Base-by-base conservation (phyloP, 2,329 filamentous ascomycete species). In the Pseudogymnoascus sp. region DNA sequence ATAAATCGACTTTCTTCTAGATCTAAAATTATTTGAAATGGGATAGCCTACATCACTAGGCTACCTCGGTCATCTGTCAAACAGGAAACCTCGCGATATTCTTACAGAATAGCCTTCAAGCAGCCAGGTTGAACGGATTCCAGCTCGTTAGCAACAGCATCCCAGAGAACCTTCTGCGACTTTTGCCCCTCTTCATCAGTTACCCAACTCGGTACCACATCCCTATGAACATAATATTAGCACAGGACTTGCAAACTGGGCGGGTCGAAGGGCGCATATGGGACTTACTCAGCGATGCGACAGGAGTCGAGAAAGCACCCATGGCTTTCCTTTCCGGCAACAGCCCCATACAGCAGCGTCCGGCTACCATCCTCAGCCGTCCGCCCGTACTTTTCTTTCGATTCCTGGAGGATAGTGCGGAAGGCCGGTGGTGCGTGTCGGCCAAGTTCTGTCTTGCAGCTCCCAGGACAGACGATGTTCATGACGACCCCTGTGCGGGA, bases 281-380 rank as follows among this genome's bases (percentile, higher is more conserved):
- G 14, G 28, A 62, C 68, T 60, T 37, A 68, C 65, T 68, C 67
- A 25, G 48, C 63, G 34, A 68, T 36, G 21, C 67, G 63, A 34
- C 69, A 68, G 43, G 65, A 62, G 36, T 62, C 45, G 45, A 70
- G 51, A 62, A 66, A 69, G 19, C 60, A 5, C 13, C 72, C 73
- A 64, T 75, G 74, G 6, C 68, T 71, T 28, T 73, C 70, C 11
- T 67, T 62, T 6, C 70, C 73, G 2, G 64, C 73, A 21, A 68
- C 67, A 13, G 69, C 68, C n/a, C 66, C 74, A 68, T 71, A 65
- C 8, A 75, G 61, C 19, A 76, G 63, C 1, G 73, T 75, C 5
- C 74, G 67, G 25, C 71, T 71, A 25, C 73, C 74, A 19, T 68
- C 70, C 62, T 75, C 74, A 0, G 72, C 66, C 1, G 70, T 73